These are phyloP conservation scores for Fulvia fulva DNA, from an alignment of 2,329 filamentous ascomycete species.

Conservation along the genomic window DNA sequence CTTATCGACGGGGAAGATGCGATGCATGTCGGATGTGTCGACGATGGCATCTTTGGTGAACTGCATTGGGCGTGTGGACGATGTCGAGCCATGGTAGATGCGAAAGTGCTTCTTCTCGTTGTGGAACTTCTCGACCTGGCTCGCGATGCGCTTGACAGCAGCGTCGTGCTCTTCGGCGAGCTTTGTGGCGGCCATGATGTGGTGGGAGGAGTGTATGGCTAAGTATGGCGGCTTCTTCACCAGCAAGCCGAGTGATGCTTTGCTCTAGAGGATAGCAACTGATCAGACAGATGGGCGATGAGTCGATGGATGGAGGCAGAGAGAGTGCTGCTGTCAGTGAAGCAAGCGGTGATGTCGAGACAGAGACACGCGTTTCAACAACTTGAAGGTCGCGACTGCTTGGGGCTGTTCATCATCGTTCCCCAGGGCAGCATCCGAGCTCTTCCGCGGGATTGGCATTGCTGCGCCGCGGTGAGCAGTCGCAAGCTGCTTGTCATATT, in stretches of 20 bases:
- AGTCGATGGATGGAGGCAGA: neutral
- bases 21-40: constrained; percentile 62
- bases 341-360: neutral
- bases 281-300: neutral
- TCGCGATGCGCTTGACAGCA: constrained; percentile 45
- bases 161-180: constrained; percentile 18
- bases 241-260: neutral
- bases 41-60: constrained; percentile 43
- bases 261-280: neutral
- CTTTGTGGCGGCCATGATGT: constrained; percentile 13
- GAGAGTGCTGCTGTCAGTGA: neutral
- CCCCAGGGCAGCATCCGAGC: neutral
- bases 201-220: neutral
- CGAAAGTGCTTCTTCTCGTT: constrained; percentile 58
- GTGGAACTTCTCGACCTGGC: constrained; percentile 48
- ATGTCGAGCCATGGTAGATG: constrained; percentile 73
- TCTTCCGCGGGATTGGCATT: neutral
- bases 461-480: neutral
- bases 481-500: neutral
- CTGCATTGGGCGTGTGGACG: constrained; percentile 61
- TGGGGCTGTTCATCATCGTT: neutral
- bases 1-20: constrained; percentile 59
- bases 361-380: neutral
- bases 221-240: neutral
- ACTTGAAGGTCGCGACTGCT: neutral